Evolutionary conservation across 331 rosid genomes (phyloP), one percentile per base, ranked within the genome.

Genomic region (Quercus tomentella): DNA sequence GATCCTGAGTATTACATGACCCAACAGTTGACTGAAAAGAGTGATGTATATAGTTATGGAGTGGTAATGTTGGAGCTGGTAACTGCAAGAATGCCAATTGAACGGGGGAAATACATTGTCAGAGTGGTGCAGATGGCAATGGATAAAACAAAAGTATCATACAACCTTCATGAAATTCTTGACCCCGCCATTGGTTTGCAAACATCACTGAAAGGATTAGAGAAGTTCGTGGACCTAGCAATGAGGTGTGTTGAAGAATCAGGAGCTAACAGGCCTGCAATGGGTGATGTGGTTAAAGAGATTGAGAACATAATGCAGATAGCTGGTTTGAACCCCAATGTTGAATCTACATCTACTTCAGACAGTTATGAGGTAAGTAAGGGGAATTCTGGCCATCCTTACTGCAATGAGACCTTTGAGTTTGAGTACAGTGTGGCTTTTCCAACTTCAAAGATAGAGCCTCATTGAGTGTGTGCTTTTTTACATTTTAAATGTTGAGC

Each of bases 1-100:
- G 97, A 91, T 85, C 97, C 97, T 0, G 96, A 91, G 77, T 92
- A 92, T 74, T 93, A 84, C 77, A 89, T 81, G 84, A 88, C 88
- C 15, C 91, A 91, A 22, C 93, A 73, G 9, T 52, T 91, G 86
- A 89, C 94, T 0, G 94, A 91, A 74, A 93, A 88, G 84, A 89
- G 96, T 75, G 94, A 93, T 72, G 92, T 93, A 15, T 91, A 88
- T 28, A 82, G 94, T 72, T 93, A 85, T 73, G 97, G 97, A 71
- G 96, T 92, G 25, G 35, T 92, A 33, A 79, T 91, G 94, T 43
- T 92, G 41, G 97, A 92, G 87, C 52, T 89, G 56, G 79, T 92
- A 73, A 91, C 94, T 3, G 92, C 91, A 72, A 91, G 83, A 76
- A 87, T 52, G 78, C 94, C 96, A 25, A 92, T 92, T 58, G 89